Evolutionary conservation across 257 asterid genomes (phyloP), one percentile per base, ranked within the genome.

Genomic region (Perilla frutescens): DNA sequence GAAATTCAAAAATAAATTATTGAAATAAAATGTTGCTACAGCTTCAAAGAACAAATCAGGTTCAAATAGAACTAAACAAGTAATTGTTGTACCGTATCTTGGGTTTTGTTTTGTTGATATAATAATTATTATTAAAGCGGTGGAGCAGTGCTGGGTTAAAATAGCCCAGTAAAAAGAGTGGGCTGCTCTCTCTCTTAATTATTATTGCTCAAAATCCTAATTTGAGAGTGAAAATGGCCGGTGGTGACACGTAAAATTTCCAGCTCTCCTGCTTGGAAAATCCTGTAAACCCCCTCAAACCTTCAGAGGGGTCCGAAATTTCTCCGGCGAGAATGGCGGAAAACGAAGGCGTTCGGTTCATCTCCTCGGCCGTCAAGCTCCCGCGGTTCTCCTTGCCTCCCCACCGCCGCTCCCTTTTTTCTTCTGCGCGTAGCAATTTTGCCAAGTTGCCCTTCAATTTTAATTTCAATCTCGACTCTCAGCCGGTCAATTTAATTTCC

Each of bases 361-460:
- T 84, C 68, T 76, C 90, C 47, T 81, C 89, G 81, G 81, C 91
- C 71, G 63, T 93, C 76, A 84, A 89, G 72, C 86, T 91, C 50
- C 83, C 96, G 31, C 75, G 75, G 1, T 68, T 83, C 72, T 50
- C 86, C 40, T 47, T 74, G 1, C 70, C 79, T 3, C 74, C 41
- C 15, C 62, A 60, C 12, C 77, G 55, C 71, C 68, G 36, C 79
- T 76, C 67, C 48, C 69, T 64, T 34, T 62, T 77, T 73, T 70
- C 86, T 64, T 67, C 77, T 68, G 84, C 76, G 12, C 74, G 57
- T 7, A 54, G 60, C 76, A 81, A 72, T 37, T 81, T 82, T 29
- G 82, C 81, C 66, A 77, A 70, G 13, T 68, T 85, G 65, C 87
- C 91, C n/a, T 84, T 83, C 80, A 69, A 82, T 41, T 69, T 85